Base-by-base conservation (phyloP, 768 basidiomycete genomes). In the Amanita rimosa region DNA sequence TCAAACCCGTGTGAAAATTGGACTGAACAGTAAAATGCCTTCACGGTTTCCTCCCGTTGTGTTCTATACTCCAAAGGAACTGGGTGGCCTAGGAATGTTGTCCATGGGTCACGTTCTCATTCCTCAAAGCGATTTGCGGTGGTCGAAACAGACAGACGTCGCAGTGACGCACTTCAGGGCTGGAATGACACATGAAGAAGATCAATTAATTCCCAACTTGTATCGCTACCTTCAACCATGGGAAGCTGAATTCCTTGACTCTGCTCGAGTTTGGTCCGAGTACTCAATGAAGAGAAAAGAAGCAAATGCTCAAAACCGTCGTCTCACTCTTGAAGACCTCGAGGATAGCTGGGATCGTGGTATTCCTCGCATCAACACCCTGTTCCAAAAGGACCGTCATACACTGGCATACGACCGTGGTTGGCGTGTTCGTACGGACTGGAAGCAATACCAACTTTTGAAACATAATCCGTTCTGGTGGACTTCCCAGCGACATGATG, bases 251-350 rank as follows among this genome's bases (percentile, higher is more conserved):
- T 97, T 99, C 72, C 64, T 96, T 52, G 96, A 99, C 61, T 97
- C 94, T 1, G 94, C 94, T 35, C 91, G 96, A 57, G 96, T 99
- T 35, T 99, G 96, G 96, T 90, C 85, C 0, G 96, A 99, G 64
- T 99, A 99, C 64, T 94, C 95, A 0, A 89, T 97, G 92, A 99
- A 98, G 74, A 73, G 96, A 57, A 98, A 98, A 65, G 96, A 99
- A 62, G 96, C 96, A n/a, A 96, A 93, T 54, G 95, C 96, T 1
- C 92, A 96, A 63, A 97, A 98, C 67, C 85, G 95, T 49, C 84
- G 96, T 13, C 74, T 99, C 48, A 99, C 96, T 1, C 73, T 99
- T 16, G 96, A 99, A 63, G 96, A 98, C 73, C 75, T 98, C 22
- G 96, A 98, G 63, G 94, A 99, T 60, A 91, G 86, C 58, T 98